Base-by-base conservation (phyloP, 805 yeast genomes). In the Starmerella roubikii region DNA sequence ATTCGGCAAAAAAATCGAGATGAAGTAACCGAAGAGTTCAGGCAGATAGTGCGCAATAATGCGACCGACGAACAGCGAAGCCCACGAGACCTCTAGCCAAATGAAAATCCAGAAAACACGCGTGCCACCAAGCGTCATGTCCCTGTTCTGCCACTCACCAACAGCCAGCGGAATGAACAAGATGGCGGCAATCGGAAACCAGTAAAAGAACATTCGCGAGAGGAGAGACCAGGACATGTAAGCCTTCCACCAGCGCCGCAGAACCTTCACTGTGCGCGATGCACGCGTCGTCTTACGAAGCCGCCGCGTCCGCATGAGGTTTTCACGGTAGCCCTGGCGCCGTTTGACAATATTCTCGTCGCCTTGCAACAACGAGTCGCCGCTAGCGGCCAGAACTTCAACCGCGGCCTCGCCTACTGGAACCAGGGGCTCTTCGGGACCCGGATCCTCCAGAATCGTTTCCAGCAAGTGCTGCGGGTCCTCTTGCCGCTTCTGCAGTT, bases 11-110 rank as follows among this genome's bases (percentile, higher is more conserved):
- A 60, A 40, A 18, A 60, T 46, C 3, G 61, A 55, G 18, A 58
- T 43, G 11, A 60, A 7, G 22, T 52, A 36, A 10, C 53, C 56
- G 13, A 45, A 42, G 2, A 56, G 32, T 23, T 41, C 42, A 7
- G 65, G 65, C 21, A 58, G 34, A 38, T 58, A 47, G 36, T 54
- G 61, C n/a, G 65, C 57, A 23, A 58, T 39, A 4, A 58, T 39
- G 16, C 57, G 46, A 15, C 56, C 42, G n/a, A 60, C 45, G 49
- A 54, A 59, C 30, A 58, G 48, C 11, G 62, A 42, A 8, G 55
- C 63, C 66, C 65, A 61, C 23, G 52, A 57, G 19, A 60, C 57
- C 42, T 61, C 66, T 7, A 58, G 49, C 66, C 66, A 61, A 30
- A 61, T 57, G 42, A 61, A 61, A 21, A 61, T 42, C 64, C 64